Evolutionary conservation across 2,329 filamentous ascomycete species (phyloP).

Genomic region (Calonectria henricotiae): DNA sequence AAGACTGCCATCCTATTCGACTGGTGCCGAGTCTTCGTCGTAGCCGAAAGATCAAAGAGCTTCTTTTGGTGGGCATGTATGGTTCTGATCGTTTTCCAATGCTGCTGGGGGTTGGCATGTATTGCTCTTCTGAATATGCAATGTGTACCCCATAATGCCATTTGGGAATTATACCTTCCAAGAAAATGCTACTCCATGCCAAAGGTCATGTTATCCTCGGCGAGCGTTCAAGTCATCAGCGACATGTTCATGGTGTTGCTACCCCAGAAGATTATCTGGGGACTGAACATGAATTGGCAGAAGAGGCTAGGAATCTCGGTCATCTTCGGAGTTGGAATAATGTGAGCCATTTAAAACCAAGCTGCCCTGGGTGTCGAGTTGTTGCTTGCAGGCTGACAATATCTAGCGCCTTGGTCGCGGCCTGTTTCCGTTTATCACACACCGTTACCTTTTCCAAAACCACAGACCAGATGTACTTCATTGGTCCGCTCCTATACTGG

Average conservation of each 20-base stretch:
- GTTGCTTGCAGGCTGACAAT: not conserved
- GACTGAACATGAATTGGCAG: conserved; percentile 37
- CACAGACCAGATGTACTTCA: conserved; percentile 56
- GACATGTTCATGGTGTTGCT: conserved; percentile 38
- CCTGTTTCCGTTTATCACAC: conserved; percentile 58
- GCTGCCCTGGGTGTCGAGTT: accelerated
- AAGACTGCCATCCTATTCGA: conserved; percentile 38
- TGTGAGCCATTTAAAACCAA: conserved; percentile 15
- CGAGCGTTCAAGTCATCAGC: conserved; percentile 34
- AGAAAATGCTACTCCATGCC: conserved; percentile 35
- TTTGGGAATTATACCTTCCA: conserved; percentile 38
- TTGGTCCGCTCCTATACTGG: conserved; percentile 63
- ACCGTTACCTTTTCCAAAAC: conserved; percentile 55
- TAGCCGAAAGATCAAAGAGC: conserved; percentile 16
- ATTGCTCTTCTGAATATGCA: conserved; percentile 38
- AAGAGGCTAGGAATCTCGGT: conserved; percentile 36
- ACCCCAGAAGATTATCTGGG: conserved; percentile 39
- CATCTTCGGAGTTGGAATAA: conserved; percentile 37
- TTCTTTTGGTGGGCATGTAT: conserved; percentile 38
- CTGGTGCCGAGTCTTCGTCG: conserved; percentile 38
- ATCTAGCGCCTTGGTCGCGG: conserved; percentile 60
- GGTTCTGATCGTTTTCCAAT: conserved; percentile 28
- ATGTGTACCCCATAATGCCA: conserved; percentile 35
- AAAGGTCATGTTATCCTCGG: conserved; percentile 33
- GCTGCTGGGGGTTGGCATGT: conserved; percentile 35